phyloP scores from a whole-genome alignment of 2,329 filamentous ascomycete species.

The Claviceps fusiformis region DNA sequence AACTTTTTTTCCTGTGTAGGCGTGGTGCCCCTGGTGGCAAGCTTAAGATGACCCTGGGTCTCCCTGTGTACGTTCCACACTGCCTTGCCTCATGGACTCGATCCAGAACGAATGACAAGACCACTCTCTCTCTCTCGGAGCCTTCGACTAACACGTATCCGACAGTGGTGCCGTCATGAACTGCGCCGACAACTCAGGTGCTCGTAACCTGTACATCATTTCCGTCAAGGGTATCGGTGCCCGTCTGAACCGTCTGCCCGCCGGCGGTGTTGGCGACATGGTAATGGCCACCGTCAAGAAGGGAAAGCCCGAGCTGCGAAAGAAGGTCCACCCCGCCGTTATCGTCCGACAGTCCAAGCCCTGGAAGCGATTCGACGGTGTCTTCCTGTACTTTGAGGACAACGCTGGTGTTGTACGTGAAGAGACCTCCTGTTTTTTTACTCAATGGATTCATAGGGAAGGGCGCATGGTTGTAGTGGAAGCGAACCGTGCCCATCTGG shows the following conservation, averaged over 20 bases:
- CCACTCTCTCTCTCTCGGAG: neutral
- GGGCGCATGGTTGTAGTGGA: neutral
- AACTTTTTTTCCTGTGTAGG: conserved; percentile 21
- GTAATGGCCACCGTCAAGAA: conserved; percentile 99
- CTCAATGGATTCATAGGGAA: neutral
- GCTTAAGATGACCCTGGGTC: conserved; percentile 99
- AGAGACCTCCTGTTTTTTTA: neutral
- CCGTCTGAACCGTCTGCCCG: conserved; percentile 91
- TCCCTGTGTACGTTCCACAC: conserved; percentile 71
- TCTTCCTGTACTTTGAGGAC: conserved; percentile 99
- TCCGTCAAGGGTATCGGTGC: conserved; percentile 98
- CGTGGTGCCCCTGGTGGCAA: conserved; percentile 98
- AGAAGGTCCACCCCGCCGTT: conserved; percentile 99
- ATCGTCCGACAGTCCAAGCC: conserved; percentile 98
- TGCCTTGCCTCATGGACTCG: conserved; percentile 2
- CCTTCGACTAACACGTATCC: conserved; percentile 8
- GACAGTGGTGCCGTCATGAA: conserved; percentile 96
- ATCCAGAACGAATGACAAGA: conserved; percentile 1
- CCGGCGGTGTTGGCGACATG: conserved; percentile 98
- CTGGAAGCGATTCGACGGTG: conserved; percentile 96
- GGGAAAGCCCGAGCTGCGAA: conserved; percentile 99
- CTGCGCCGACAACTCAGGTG: conserved; percentile 98
- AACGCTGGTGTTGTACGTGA: conserved; percentile 92
- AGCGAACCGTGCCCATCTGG: neutral
- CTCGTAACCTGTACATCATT: conserved; percentile 99